Evolutionary conservation across 257 asterid genomes (phyloP), one percentile per base, ranked within the genome.

Genomic region (Nicotiana tabacum): DNA sequence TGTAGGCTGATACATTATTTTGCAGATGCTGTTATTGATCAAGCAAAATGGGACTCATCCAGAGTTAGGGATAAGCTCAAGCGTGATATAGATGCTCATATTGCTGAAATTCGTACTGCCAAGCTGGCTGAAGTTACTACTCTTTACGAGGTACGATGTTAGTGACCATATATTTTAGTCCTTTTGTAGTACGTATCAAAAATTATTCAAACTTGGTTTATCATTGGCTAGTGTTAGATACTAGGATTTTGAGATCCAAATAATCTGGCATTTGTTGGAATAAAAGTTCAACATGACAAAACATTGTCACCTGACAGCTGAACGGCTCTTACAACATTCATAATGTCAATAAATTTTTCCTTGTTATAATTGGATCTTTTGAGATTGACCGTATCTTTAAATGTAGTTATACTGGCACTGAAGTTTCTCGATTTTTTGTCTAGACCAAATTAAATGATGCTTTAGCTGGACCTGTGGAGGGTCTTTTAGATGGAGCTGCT

Each of bases 41-140:
- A 90, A 87, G 98, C 97, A 43, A 91, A 91, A 57, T 97, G 98
- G 98, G 97, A 97, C 87, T 83, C 97, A 29, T 90, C 97, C 65
- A 92, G 92, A 90, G 94, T 91, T 84, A 91, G 97, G 87, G 98
- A 95, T 82, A 96, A 97, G 88, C 90, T 97, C 84, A 85, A 78
- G 69, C 98, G 98, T 62, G 99, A 97, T 83, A 89, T 97, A 81
- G 97, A 95, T 87, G 96, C 92, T 55, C 96, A 97, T 84, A 80
- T 91, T 81, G 87, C 87, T 67, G 77, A 93, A 67, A 95, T 93
- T 87, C 91, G 97, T 83, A 84, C 84, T n/a, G 83, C 92, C 86
- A 93, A 91, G 90, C 90, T 97, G 77, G 89, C 95, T 1, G 98
- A 95, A 89, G 90, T 93, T 69, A 88, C 92, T 58, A 80, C 91